Conservation (phyloP, 225 moss, liverwort and hornwort species). For the Sphagnum tenellum region DNA sequence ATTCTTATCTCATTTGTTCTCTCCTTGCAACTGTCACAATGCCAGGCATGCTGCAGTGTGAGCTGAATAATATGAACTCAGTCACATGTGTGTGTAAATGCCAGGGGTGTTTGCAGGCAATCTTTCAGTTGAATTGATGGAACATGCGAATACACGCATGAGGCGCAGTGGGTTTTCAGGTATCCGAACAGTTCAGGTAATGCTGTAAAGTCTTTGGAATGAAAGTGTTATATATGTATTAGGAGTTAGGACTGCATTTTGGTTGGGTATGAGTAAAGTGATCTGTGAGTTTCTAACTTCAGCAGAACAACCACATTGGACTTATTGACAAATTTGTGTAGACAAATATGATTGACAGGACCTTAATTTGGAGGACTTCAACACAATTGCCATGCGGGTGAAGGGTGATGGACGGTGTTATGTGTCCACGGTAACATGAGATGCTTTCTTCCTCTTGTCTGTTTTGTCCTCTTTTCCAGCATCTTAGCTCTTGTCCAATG, state of each 20-base stretch:
- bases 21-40: slow-evolving; percentile 17
- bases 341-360: not conserved
- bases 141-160: slow-evolving; percentile 43
- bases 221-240: too few relatives aligned
- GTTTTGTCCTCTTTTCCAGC: too few relatives aligned
- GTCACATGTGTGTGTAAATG: not conserved
- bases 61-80: too few relatives aligned
- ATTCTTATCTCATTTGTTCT: too few relatives aligned
- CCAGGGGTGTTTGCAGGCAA: slow-evolving; percentile 54
- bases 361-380: slow-evolving; percentile 74
- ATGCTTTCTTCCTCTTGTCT: too few relatives aligned
- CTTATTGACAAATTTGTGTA: too few relatives aligned
- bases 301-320: too few relatives aligned
- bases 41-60: slow-evolving; percentile 2
- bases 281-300: too few relatives aligned
- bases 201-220: too few relatives aligned
- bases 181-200: slow-evolving; percentile 36
- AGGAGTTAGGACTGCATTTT: too few relatives aligned
- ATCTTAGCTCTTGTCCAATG: too few relatives aligned
- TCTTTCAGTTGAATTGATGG: slow-evolving; percentile 59
- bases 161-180: slow-evolving; percentile 90
- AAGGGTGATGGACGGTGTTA: slow-evolving; percentile 91
- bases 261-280: too few relatives aligned
- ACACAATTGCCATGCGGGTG: slow-evolving; percentile 60
- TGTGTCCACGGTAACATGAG: slow-evolving; percentile 40